phyloP scores from a whole-genome alignment of 495 filamentous ascomycete genomes.

The Lophiotrema nucula region DNA sequence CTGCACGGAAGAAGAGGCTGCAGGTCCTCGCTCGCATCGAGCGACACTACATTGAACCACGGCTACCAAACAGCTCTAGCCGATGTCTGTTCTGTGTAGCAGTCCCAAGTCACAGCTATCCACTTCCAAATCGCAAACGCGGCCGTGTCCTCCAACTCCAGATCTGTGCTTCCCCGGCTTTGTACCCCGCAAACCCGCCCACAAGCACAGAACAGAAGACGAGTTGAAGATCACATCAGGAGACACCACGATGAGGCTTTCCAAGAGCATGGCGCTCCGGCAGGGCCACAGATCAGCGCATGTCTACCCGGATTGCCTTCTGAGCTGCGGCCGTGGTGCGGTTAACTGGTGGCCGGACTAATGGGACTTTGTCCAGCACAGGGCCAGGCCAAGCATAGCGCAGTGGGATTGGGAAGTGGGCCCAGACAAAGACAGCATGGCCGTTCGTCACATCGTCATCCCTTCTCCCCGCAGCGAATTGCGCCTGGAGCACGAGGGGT shows the following conservation, averaged over 20 bases:
- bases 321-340: not conserved
- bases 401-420: not conserved
- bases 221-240: no score
- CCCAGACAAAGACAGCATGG: conserved; percentile 4
- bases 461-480: conserved; percentile 13
- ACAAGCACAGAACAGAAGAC: not conserved
- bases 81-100: no score
- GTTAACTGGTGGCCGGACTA: conserved; percentile 17
- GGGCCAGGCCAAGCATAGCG: conserved; percentile 8
- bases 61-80: not conserved
- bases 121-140: no score
- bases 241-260: not conserved
- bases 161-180: no score
- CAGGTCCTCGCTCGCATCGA: no score
- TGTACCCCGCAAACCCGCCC: no score
- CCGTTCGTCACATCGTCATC: not conserved
- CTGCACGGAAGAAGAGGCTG: not conserved
- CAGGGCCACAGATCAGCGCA: conserved; percentile 1
- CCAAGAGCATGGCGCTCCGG: not conserved
- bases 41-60: not conserved
- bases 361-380: conserved; percentile 16
- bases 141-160: not conserved
- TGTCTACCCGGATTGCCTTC: not conserved
- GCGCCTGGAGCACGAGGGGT: conserved; percentile 20
- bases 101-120: no score